phyloP scores from a whole-genome alignment of 768 basidiomycete species.

The Phlebiopsis gigantea region DNA sequence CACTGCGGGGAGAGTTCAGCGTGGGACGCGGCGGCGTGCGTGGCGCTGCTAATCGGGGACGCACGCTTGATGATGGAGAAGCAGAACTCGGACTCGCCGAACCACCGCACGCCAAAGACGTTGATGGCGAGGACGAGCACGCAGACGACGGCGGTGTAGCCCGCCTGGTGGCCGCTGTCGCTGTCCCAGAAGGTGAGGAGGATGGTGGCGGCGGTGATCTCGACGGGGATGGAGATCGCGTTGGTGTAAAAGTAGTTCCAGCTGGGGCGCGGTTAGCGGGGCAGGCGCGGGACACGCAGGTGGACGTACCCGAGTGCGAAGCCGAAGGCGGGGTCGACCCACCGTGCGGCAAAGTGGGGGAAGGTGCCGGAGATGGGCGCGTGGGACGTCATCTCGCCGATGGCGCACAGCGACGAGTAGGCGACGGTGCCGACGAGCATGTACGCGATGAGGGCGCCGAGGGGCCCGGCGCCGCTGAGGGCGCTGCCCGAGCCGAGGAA shows the following conservation, averaged over 20 bases:
- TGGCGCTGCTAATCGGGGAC: constrained; percentile 14
- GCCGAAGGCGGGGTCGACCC: constrained; percentile 33
- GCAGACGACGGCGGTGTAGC: constrained; percentile 56
- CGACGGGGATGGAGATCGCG: constrained; percentile 64
- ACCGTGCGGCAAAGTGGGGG: constrained; percentile 53
- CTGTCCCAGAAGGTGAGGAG: constrained; percentile 70
- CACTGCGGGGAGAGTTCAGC: constrained; percentile 30
- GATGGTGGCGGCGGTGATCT: constrained; percentile 67
- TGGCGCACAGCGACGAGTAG: constrained; percentile 60
- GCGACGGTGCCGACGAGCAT: constrained; percentile 59
- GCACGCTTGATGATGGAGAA: constrained; percentile 64
- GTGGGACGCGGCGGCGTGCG: constrained; percentile 11
- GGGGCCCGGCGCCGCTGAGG: constrained; percentile 54
- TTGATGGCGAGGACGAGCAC: constrained; percentile 58
- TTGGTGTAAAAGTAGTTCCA: constrained; percentile 35
- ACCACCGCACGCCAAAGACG: constrained; percentile 66
- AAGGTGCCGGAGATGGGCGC: constrained; percentile 78
- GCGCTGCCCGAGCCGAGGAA: constrained; percentile 69
- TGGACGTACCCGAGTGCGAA: constrained; percentile 26
- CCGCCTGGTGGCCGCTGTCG: constrained; percentile 48
- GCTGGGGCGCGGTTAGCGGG: neutral
- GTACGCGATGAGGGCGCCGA: constrained; percentile 65
- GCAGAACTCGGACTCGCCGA: constrained; percentile 69
- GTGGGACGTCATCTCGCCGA: constrained; percentile 78
- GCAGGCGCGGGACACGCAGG: neutral